phyloP scores from a whole-genome alignment of 2,329 filamentous ascomycete species.

The Ophiostoma ips region DNA sequence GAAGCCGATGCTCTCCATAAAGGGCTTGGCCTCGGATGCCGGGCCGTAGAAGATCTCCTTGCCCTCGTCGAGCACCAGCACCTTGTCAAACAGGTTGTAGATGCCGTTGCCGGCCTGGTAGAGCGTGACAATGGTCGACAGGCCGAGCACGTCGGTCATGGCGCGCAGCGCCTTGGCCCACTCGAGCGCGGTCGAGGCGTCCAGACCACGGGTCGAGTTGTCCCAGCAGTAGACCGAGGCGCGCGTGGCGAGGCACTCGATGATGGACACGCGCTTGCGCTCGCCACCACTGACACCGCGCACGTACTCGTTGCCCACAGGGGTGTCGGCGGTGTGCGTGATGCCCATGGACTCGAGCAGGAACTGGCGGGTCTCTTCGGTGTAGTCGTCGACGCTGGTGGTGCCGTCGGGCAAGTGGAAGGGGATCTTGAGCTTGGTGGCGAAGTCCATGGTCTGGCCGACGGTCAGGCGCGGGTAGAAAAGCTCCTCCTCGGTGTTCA shows the following conservation, averaged over 20 bases:
- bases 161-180: constrained; percentile 50
- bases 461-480: constrained; percentile 64
- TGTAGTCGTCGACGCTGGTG: constrained; percentile 32
- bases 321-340: constrained; percentile 50
- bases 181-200: constrained; percentile 49
- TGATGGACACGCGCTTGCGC: constrained; percentile 62
- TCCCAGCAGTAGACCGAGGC: constrained; percentile 59
- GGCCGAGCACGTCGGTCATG: constrained; percentile 50
- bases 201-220: constrained; percentile 52
- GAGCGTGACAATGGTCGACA: constrained; percentile 47
- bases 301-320: constrained; percentile 54
- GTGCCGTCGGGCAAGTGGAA: constrained; percentile 46
- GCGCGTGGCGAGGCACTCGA: constrained; percentile 48
- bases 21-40: constrained; percentile 39
- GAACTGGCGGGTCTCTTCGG: constrained; percentile 33
- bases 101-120: constrained; percentile 56
- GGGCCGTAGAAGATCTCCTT: constrained; percentile 28
- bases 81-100: constrained; percentile 59
- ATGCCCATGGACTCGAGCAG: constrained; percentile 44
- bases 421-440: constrained; percentile 55
- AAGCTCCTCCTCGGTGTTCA: constrained; percentile 56
- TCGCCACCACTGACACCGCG: constrained; percentile 33
- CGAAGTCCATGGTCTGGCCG: constrained; percentile 66
- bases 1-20: constrained; percentile 54
- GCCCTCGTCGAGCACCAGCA: constrained; percentile 55